Base-by-base conservation (phyloP, 176 grass and related monocot species). In the Juncus inflexus region DNA sequence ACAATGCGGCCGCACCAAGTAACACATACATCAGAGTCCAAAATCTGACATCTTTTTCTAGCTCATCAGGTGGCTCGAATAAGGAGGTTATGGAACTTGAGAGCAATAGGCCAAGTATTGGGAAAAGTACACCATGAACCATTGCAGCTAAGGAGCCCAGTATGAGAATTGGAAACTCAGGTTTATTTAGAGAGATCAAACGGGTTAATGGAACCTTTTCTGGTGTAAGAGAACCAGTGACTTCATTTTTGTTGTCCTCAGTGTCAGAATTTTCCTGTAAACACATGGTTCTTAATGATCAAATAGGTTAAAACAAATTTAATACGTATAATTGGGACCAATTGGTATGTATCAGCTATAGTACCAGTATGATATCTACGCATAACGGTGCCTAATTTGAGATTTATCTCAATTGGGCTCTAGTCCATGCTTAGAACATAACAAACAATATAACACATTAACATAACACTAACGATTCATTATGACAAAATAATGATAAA, bases 11-110 rank as follows among this genome's bases (percentile, higher is more conserved):
- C 16, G 12, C 70, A 11, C 89, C 89, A 42, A 87, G 83, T 59
- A 87, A 70, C 70, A 91, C 64, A 78, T 83, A 91, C 89, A 91
- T 87, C 16, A 81, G 76, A 72, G 89, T 78, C 89, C 89, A 91
- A 57, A 91, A 91, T 39, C 81, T 79, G 35, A 74, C 52, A 79
- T 87, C 89, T 72, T 79, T 91, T 45, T 65, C 78, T 6, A 91
- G 69, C 62, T 72, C 72, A 37, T 49, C 51, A 3, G 83, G 80
- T 0, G 80, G 73, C 77, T 91, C 63, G 15, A 83, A 91, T 39
- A 91, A 91, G 74, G 77, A 56, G 73, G 83, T 87, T 37, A 91
- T 87, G 49, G 84, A 83, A 69, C 78, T 84, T 2, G 89, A 87
- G 50, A 91, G 57, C 10, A 91, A 77, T 73, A 91, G 65, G 4